phyloP scores from a whole-genome alignment of 176 grass and related monocot species.

The Aegilops bicornis region DNA sequence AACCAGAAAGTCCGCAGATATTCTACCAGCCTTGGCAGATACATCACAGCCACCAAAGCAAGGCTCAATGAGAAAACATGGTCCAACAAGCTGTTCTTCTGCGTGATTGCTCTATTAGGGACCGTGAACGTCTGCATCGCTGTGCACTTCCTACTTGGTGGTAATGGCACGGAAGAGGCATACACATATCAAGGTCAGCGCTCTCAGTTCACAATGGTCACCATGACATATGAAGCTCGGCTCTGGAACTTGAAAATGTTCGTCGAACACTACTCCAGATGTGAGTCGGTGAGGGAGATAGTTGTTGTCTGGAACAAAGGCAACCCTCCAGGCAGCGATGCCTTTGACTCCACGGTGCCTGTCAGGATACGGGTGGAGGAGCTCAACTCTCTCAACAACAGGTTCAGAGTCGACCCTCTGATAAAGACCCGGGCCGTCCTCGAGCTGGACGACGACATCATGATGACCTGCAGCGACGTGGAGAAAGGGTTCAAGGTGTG shows the following conservation, averaged over 20 bases:
- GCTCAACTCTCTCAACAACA: slow-evolving; percentile 91
- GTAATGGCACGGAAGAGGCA: slow-evolving; percentile 83
- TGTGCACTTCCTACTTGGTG: slow-evolving; percentile 79
- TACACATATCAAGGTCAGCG: slow-evolving; percentile 70
- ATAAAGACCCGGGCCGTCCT: slow-evolving; percentile 92
- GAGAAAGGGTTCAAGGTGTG: slow-evolving; percentile 97
- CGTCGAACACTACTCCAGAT: slow-evolving; percentile 90
- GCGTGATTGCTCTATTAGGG: slow-evolving; percentile 52
- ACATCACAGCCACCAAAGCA: slow-evolving; percentile 54
- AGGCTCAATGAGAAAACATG: slow-evolving; percentile 73
- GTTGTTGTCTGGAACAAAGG: slow-evolving; percentile 99
- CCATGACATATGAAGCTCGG: slow-evolving; percentile 97
- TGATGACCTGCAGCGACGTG: slow-evolving; percentile 97
- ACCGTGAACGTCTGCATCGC: slow-evolving; percentile 62
- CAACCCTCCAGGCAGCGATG: slow-evolving; percentile 50
- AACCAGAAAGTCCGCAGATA: slow-evolving; percentile 72
- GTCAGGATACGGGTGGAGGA: slow-evolving; percentile 85
- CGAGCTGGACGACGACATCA: slow-evolving; percentile 96
- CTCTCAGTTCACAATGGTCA: slow-evolving; percentile 92
- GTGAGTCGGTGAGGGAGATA: slow-evolving; percentile 93
- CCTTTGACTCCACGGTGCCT: slow-evolving; percentile 86
- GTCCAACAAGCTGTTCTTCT: slow-evolving; percentile 67
- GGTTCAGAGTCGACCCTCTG: slow-evolving; percentile 79
- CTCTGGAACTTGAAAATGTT: slow-evolving; percentile 96
- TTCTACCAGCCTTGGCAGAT: slow-evolving; percentile 53